Base-by-base conservation (phyloP, 164 flowering plant genomes). In the Vitis rotundifolia region DNA sequence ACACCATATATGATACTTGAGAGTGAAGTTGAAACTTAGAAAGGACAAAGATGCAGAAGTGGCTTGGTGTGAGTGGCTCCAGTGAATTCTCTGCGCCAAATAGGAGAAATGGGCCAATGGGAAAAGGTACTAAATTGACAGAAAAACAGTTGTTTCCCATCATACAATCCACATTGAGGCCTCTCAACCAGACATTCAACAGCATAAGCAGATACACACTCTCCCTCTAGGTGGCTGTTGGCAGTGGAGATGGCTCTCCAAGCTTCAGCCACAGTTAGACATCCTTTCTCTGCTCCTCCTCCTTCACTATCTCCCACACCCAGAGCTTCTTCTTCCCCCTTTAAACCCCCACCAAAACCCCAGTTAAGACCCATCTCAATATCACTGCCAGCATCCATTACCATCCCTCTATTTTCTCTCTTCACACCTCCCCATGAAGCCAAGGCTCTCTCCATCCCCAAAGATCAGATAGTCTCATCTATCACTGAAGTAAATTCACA, bases 401-500 rank as follows among this genome's bases (percentile, higher is more conserved):
- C 84, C 14, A 16, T 87, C 64, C 85, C 92, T 62, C 78, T 88
- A 5, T 59, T 87, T 59, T 76, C 87, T 63, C 84, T 91, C 73
- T 76, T 84, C 68, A 49, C 89, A 8, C 59, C 88, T 63, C 82
- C 90, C 15, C 26, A 53, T 74, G 91, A 87, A 37, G 89, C 95
- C 73, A 84, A 79, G 47, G 97, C 98, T 59, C 65, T 84, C 66
- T 70, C 71, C 63, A 62, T 92, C 64, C 65, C 89, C 76, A 91
- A 89, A 68, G 98, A 93, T 54, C 86, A 93, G 77, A 87, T 93
- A 59, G 86, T 87, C 77, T 85, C 90, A 7, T 81, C 95, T 37
- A 80, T 93, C 70, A 86, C 83, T 22, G 80, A 87, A 71, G 98
- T 91, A 81, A 71, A 18, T 11, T 1, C 47, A 18, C 58, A 37